Conservation (phyloP, 2,329 filamentous ascomycete genomes). For the Lasiodiplodia citricola region DNA sequence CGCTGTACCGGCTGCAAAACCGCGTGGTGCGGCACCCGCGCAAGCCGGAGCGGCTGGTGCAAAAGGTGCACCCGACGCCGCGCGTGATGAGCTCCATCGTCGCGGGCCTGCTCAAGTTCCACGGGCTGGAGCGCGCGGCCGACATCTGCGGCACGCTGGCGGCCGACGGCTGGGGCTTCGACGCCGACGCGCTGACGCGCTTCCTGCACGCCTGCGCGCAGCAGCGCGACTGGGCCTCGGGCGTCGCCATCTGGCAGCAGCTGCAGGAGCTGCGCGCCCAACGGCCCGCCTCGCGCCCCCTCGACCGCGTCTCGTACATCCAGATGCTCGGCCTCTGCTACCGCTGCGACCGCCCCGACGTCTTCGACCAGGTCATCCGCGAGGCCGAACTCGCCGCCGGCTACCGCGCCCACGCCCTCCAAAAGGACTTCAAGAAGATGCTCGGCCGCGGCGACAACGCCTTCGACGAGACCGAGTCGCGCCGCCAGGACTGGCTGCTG, state of each 20-base stretch:
- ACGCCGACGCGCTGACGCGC: conserved; percentile 44
- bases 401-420: not conserved
- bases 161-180: conserved; percentile 53
- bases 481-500: not conserved
- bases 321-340: conserved; percentile 26
- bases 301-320: conserved; percentile 13
- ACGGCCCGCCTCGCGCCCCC: not conserved
- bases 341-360: conserved; percentile 7
- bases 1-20: not conserved
- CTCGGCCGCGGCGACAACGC: not conserved
- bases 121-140: conserved; percentile 51
- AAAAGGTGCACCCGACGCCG: conserved; percentile 51
- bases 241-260: conserved; percentile 49
- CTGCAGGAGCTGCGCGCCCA: conserved; percentile 39
- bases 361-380: not conserved
- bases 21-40: conserved; percentile 17
- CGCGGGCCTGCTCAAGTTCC: conserved; percentile 50
- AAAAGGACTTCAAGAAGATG: conserved; percentile 21
- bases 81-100: conserved; percentile 51
- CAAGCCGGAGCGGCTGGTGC: conserved; percentile 44
- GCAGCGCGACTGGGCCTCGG: conserved; percentile 44
- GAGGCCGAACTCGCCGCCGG: conserved; percentile 9
- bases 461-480: not conserved
- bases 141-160: conserved; percentile 50
- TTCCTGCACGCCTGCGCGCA: conserved; percentile 50